phyloP scores from a whole-genome alignment of 2,329 filamentous ascomycete species.

The Xylariaceae sp. region DNA sequence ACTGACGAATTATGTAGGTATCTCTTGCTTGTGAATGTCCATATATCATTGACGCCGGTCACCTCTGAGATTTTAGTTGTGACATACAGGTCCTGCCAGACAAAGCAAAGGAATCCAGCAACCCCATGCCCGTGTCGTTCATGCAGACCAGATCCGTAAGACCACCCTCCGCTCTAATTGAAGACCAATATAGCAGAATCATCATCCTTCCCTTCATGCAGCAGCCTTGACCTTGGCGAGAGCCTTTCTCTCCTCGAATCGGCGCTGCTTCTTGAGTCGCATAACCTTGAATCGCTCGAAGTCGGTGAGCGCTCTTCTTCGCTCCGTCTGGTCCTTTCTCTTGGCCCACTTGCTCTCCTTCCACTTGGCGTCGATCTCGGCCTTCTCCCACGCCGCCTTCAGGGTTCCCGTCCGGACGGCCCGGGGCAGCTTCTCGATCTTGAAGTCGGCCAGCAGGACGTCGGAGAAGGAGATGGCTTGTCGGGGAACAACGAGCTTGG shows the following conservation, averaged over 20 bases:
- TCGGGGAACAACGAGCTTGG: constrained; percentile 80
- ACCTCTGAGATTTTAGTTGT: constrained; percentile 54
- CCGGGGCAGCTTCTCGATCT: constrained; percentile 83
- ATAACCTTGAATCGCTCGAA: constrained; percentile 99
- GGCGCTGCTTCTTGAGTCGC: constrained; percentile 98
- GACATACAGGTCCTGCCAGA: constrained; percentile 67
- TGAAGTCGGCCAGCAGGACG: constrained; percentile 86
- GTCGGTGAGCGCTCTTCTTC: constrained; percentile 90
- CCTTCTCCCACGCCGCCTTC: constrained; percentile 87
- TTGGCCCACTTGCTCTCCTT: constrained; percentile 90
- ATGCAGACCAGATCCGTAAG: constrained; percentile 43
- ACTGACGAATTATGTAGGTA: constrained; percentile 3
- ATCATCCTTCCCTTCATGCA: constrained; percentile 61
- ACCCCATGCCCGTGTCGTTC: constrained; percentile 58
- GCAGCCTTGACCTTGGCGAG: constrained; percentile 88
- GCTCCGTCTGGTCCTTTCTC: constrained; percentile 82
- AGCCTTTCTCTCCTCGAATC: constrained; percentile 97
- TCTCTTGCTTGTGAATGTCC: constrained; percentile 55
- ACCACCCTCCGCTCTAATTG: constrained; percentile 26
- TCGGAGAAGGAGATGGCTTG: constrained; percentile 82
- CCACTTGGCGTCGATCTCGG: constrained; percentile 92
- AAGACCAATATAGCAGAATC: constrained; percentile 43
- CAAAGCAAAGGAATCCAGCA: constrained; percentile 57
- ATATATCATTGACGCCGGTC: constrained; percentile 66
- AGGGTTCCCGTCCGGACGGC: constrained; percentile 80